Evolutionary conservation across 768 basidiomycete genomes (phyloP), one percentile per base, ranked within the genome.

Genomic region (Suillus bovinus): DNA sequence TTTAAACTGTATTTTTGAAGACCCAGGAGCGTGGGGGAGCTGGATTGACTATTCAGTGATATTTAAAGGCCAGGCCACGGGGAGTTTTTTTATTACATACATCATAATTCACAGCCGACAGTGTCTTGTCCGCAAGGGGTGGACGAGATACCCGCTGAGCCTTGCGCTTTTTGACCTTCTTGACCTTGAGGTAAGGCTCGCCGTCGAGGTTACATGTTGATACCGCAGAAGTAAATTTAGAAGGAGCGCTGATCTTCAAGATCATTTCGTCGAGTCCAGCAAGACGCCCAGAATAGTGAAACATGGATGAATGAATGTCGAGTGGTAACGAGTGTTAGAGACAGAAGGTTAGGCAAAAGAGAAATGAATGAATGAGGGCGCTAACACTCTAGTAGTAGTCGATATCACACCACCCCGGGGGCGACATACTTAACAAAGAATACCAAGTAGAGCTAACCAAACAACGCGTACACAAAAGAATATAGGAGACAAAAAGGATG

Each of bases 241-340:
- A 62, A 56, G 72, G 61, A 14, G 67, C 41, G 53, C 68, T 64
- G 69, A 76, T 76, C 70, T 69, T 76, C 67, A 78, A 71, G 68
- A 79, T 64, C 74, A 76, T 70, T 58, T 69, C 63, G 71, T 79
- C 78, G 60, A 79, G 78, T 36, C 78, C 78, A 75, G 78, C 78
- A 72, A 78, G 78, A 77, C 78, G 71, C 62, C 77, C 74, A 60
- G 77, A 76, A 59, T 79, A 72, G 63, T 74, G 74, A 62, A 76
- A 72, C 75, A 77, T 76, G 63, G 50, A 38, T 46, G 58, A 59
- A 65, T 56, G 61, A 36, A 65, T 59, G 61, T 20, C 60, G 24
- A 58, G 38, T 24, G 38, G 22, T 61, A 67, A 57, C 46, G 64
- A 68, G 20, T n/a, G 72, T 24, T 61, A 27, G 58, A 58, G 20